phyloP scores from a whole-genome alignment of 768 basidiomycete genomes.

The Tylopilus felleus region DNA sequence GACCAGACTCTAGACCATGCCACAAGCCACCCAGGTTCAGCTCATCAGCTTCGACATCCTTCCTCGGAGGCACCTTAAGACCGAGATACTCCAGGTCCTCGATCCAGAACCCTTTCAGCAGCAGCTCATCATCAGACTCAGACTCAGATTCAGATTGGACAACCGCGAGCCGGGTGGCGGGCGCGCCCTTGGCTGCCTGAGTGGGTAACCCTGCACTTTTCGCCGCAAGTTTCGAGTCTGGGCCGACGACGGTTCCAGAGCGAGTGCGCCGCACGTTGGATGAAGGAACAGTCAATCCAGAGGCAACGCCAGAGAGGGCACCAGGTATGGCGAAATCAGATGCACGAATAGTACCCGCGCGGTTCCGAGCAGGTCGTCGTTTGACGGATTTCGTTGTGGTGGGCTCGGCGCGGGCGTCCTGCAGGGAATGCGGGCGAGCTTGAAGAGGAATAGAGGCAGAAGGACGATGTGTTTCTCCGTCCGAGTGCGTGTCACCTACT shows the following conservation, averaged over 20 bases:
- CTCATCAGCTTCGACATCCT: slow-evolving; percentile 21
- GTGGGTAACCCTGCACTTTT: neutral
- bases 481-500: slow-evolving; percentile 14
- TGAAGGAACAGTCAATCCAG: neutral
- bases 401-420: slow-evolving; percentile 5
- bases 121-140: slow-evolving; percentile 26
- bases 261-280: slow-evolving; percentile 40
- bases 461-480: slow-evolving; percentile 2
- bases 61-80: neutral
- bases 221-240: slow-evolving; percentile 22
- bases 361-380: slow-evolving; percentile 28
- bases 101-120: slow-evolving; percentile 18
- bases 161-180: neutral
- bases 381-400: slow-evolving; percentile 12
- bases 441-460: neutral
- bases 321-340: slow-evolving; percentile 37
- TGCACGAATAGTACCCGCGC: slow-evolving; percentile 50
- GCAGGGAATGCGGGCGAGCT: slow-evolving; percentile 23
- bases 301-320: slow-evolving; percentile 1
- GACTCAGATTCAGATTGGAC: slow-evolving; percentile 8
- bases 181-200: neutral
- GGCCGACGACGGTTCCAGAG: slow-evolving; percentile 46
- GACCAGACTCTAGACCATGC: slow-evolving; percentile 4
- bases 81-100: slow-evolving; percentile 25
- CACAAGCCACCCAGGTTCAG: slow-evolving; percentile 24